Evolutionary conservation across 495 filamentous ascomycete genomes (phyloP).

Genomic region (Penicillium taxi): DNA sequence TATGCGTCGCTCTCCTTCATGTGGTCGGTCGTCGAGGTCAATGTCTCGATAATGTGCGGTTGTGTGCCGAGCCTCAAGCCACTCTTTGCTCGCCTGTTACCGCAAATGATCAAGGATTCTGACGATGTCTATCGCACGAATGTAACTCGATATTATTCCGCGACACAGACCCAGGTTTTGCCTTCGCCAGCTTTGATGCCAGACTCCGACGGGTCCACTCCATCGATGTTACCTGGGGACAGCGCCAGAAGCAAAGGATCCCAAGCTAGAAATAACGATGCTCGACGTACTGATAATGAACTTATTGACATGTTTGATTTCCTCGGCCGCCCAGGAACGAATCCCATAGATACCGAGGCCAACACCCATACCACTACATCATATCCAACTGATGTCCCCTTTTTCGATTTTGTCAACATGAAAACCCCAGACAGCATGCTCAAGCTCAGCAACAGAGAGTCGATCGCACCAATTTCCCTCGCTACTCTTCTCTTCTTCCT

Average conservation of each 20-base stretch:
- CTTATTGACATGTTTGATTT: constrained; percentile 31
- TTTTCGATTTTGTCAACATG: constrained; percentile 84
- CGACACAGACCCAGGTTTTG: constrained; percentile 10
- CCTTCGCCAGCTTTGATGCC: constrained; percentile 7
- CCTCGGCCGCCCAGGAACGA: constrained; percentile 19
- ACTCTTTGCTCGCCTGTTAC: constrained; percentile 65
- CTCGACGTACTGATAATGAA: constrained; percentile 7
- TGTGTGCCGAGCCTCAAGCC: constrained; percentile 88
- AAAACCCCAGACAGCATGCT: constrained; percentile 70
- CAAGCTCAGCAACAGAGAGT: constrained; percentile 49
- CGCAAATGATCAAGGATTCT: constrained; percentile 55
- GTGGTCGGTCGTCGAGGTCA: constrained; percentile 90
- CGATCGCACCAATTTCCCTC: constrained; percentile 48
- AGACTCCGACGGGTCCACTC: not conserved
- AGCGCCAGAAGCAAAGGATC: constrained; percentile 13
- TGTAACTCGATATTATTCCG: constrained; percentile 9
- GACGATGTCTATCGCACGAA: constrained; percentile 22
- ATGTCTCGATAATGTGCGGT: constrained; percentile 78
- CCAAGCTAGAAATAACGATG: constrained; percentile 8
- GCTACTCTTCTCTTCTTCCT: constrained; percentile 77
- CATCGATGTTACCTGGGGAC: constrained; percentile 5
- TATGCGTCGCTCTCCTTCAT: constrained; percentile 79
- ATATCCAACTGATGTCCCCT: constrained; percentile 33
- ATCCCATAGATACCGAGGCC: constrained; percentile 24
- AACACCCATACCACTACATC: constrained; percentile 26